Evolutionary conservation across 768 basidiomycete species (phyloP).

Genomic region (Auricularia sp.): DNA sequence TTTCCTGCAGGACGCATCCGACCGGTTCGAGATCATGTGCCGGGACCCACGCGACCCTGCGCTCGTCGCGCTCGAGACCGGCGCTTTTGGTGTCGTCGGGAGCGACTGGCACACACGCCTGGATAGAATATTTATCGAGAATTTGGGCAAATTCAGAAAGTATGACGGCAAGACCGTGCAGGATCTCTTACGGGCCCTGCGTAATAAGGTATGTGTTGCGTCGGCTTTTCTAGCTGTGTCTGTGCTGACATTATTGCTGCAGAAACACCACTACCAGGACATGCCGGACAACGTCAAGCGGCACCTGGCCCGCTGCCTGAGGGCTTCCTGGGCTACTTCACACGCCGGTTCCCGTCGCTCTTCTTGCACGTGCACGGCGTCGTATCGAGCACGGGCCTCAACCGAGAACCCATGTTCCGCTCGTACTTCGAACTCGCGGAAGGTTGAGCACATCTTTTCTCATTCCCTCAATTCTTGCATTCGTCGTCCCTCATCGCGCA

Average conservation of each 20-base stretch:
- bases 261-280: conserved; percentile 99
- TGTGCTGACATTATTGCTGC: conserved; percentile 10
- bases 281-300: conserved; percentile 84
- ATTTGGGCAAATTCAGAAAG: conserved; percentile 93
- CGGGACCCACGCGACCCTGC: conserved; percentile 77
- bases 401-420: conserved; percentile 83
- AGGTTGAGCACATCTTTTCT: not conserved
- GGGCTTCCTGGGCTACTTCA: conserved; percentile 89
- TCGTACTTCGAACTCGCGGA: conserved; percentile 73
- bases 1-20: conserved; percentile 96
- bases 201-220: conserved; percentile 71
- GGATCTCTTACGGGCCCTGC: conserved; percentile 81
- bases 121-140: conserved; percentile 86
- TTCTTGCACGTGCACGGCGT: conserved; percentile 91
- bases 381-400: conserved; percentile 58
- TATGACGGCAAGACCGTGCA: conserved; percentile 88
- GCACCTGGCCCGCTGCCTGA: conserved; percentile 80
- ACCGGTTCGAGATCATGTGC: conserved; percentile 96
- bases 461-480: conserved; percentile 3
- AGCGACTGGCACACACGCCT: conserved; percentile 82
- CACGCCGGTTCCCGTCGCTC: conserved; percentile 78
- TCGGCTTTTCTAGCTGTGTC: not conserved
- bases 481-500: not conserved
- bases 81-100: conserved; percentile 64
- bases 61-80: conserved; percentile 63